Evolutionary conservation across 768 basidiomycete species (phyloP), one percentile per base, ranked within the genome.

Genomic region (Tricholoma hemisulphureum): DNA sequence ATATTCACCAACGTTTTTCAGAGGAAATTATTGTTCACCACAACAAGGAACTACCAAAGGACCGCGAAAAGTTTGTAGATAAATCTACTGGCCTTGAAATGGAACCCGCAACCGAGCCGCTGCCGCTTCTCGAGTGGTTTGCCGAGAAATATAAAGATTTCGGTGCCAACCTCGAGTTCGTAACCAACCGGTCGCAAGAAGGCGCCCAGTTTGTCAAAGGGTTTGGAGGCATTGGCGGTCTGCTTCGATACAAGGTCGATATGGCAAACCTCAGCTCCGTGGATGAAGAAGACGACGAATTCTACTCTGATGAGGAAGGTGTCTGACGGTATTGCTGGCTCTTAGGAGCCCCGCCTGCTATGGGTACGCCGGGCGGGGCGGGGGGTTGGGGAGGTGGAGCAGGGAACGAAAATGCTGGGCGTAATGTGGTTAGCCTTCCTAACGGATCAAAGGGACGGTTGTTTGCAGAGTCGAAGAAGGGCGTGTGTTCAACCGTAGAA

Each of bases 81-180:
- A 95, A 96, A 74, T 91, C 91, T 3, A 99, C 95, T 14, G 89
- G 91, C 3, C 70, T 87, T 35, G 97, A 99, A 80, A 99, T 99
- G 97, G 97, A 99, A 70, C 88, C 91, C 71, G 74, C 75, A 8
- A 66, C 65, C 2, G 97, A 99, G 63, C 87, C 97, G 1, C 84
- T 91, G 67, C 80, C 91, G 50, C 83, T 98, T 9, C 85, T 99
- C 58, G 97, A 99, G 72, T 98, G 97, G 97, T 94, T 98, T 71
- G 89, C 97, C 45, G 97, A 98, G 71, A 94, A 95, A 71, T 99
- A 98, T 81, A 95, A 93, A 72, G 93, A 96, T 39, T 98, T 98
- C 69, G 97, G 96, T 60, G 93, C 96, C 52, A 88, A 88, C 64
- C 86, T 98, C 59, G 94, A 95, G 77, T 98, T 98, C 70, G 87